Conservation (phyloP, 495 filamentous ascomycete species). For the Talaromyces adpressus region DNA sequence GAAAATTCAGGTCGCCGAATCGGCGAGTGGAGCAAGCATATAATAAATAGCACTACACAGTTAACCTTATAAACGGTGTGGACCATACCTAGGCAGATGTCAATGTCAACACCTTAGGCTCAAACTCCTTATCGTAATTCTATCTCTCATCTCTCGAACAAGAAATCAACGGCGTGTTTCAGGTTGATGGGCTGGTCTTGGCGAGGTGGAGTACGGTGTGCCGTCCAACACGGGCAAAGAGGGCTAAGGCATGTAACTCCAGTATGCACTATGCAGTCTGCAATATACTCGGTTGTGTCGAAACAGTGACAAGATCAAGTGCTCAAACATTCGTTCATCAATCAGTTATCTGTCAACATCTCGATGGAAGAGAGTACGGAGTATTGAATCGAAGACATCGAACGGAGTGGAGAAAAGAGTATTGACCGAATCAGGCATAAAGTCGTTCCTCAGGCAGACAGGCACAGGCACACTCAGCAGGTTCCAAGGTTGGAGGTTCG, state of each 20-base stretch:
- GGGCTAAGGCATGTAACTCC: background rate
- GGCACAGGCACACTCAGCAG: background rate
- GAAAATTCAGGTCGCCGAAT: background rate
- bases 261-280: no score
- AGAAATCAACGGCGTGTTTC: slow-evolving; percentile 5
- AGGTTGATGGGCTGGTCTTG: background rate
- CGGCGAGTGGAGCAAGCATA: background rate
- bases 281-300: no score
- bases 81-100: no score
- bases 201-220: background rate
- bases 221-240: background rate
- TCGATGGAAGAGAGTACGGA: background rate
- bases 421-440: background rate
- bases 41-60: no score
- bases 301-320: background rate
- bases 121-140: no score
- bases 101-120: no score
- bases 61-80: background rate
- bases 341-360: background rate
- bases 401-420: background rate
- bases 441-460: background rate
- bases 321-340: no score
- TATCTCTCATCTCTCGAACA: background rate
- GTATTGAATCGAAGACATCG: background rate
- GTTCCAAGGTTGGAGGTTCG: background rate